A percentile compares a stretch with the other conserved stretches of the same genome.
Evolutionary conservation across 768 basidiomycete species (phyloP).

Genomic region (Tylopilus sp.): DNA sequence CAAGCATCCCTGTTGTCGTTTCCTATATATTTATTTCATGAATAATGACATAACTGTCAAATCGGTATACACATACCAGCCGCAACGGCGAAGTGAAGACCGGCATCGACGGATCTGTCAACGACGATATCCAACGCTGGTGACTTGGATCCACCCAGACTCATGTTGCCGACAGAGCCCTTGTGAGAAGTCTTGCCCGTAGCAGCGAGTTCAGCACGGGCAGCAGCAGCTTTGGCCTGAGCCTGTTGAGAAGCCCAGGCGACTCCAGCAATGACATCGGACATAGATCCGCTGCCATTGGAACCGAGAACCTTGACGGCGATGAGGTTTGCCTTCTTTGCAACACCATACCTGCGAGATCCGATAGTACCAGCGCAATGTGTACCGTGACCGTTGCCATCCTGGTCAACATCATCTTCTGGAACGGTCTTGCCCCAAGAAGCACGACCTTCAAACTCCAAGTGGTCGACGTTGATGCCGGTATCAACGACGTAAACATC

Average conservation of each 20-base stretch:
- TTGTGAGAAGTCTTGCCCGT: constrained; percentile 84
- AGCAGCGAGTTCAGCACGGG: constrained; percentile 59
- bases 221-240: constrained; percentile 51
- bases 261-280: constrained; percentile 89
- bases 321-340: constrained; percentile 85
- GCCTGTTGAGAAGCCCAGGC: constrained; percentile 66
- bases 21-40: constrained; percentile 39
- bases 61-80: constrained; percentile 56
- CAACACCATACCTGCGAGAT: constrained; percentile 91
- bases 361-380: constrained; percentile 97
- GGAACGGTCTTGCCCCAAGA: constrained; percentile 94
- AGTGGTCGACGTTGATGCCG: constrained; percentile 83
- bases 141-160: constrained; percentile 93
- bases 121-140: constrained; percentile 80
- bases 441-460: constrained; percentile 87
- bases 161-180: constrained; percentile 97
- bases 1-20: constrained; percentile 90
- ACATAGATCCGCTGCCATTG: constrained; percentile 93
- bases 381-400: constrained; percentile 94
- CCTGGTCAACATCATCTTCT: constrained; percentile 74
- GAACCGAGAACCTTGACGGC: constrained; percentile 95
- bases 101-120: constrained; percentile 75
- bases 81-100: constrained; percentile 96
- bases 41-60: background rate
- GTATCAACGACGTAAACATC: constrained; percentile 89